Base-by-base conservation (phyloP, 2,329 filamentous ascomycete genomes). In the Calonectria multiphialidica region DNA sequence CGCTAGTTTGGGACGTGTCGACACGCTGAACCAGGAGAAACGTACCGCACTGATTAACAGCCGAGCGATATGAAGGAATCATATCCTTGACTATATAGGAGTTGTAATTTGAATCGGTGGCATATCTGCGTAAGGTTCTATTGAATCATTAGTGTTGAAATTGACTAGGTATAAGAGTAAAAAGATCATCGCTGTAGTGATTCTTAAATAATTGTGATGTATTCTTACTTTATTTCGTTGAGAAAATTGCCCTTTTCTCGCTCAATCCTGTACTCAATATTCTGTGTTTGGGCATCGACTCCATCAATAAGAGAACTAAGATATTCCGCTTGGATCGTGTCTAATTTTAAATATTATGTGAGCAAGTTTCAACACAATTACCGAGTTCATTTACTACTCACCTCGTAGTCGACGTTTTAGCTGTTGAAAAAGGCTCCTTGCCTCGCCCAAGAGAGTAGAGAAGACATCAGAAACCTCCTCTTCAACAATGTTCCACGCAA, bases 401-500 rank as follows among this genome's bases (percentile, higher is more conserved):
- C 74, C 53, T 9, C 6, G 16, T 9, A 75, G 15, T 5, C 16
- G 18, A 2, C 18, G 18, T 42, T 55, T 71, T 0, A 75, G 18
- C 1, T 33, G 23, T 2, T 66, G 8, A 9, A 75, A 35, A 15
- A 12, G n/a, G 6, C 12, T 21, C 33, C 16, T 68, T 2, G 23
- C 37, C 3, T 5, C n/a, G 2, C 72, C 9, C 1, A 72, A 35
- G 2, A 74, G 28, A 10, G 42, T 18, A 0, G 55, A 44, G 33
- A 78, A 77, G 6, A 40, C 66, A 1, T 49, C 66, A 0, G 70
- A 9, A 3, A 73, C 70, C n/a, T 82, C 79, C 16, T 82, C 81
- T 64, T 81, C 77, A 5, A 82, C 53, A 2, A 80, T 61, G 8
- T 78, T 75, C 81, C 81, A 82, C 40, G 77, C 72, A 13, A 45